These are phyloP conservation scores for Microcos paniculata DNA, from an alignment of 345 rosid genomes.

Conservation along the genomic window DNA sequence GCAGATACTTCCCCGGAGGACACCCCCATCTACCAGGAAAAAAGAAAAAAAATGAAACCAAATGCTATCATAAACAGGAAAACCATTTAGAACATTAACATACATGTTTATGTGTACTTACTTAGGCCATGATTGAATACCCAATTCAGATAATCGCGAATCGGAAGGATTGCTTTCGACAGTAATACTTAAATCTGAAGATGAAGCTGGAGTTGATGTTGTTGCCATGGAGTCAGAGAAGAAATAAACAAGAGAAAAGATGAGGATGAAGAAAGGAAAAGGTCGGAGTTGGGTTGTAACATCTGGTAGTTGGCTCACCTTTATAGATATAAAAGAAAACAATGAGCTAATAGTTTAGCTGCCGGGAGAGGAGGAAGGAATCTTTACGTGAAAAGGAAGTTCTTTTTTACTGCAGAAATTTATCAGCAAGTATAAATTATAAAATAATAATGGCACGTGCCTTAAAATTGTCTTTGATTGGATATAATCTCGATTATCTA, in stretches of 20 bases:
- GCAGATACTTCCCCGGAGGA: conserved; percentile 23
- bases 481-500: not conserved
- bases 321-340: not conserved
- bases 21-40: conserved; percentile 16
- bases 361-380: not conserved
- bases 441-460: not conserved
- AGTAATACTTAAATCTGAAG: conserved; percentile 16
- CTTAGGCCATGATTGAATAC: conserved; percentile 31
- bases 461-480: not conserved
- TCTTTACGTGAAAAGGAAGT: conserved; percentile 6
- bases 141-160: conserved; percentile 19
- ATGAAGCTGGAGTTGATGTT: conserved; percentile 11
- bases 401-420: not conserved
- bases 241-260: not conserved
- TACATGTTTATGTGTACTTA: not conserved
- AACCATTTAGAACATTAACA: not conserved
- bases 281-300: not conserved
- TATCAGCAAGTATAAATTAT: not conserved
- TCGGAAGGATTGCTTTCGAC: conserved; percentile 13
- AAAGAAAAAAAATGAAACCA: too few species aligned
- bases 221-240: conserved; percentile 20
- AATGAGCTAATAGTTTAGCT: not conserved
- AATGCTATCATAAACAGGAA: not conserved
- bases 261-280: not conserved
- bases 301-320: not conserved